Evolutionary conservation across 192 early-diverging fungal genomes (phyloP).

Genomic region (Gigaspora rosea): DNA sequence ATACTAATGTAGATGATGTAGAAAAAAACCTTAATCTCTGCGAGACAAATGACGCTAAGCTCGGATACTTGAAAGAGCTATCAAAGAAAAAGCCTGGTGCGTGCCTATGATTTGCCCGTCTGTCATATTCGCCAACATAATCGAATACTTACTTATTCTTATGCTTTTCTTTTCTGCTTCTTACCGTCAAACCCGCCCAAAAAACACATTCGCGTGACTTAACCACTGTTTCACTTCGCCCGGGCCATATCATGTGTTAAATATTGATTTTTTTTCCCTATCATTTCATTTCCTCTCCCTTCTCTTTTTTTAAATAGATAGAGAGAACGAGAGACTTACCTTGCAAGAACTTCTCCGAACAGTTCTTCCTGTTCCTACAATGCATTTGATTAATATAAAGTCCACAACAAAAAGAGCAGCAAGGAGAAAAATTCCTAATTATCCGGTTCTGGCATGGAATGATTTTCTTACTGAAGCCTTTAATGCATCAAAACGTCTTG

Average conservation of each 20-base stretch:
- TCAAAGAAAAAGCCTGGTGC: background rate
- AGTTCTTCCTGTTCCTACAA: background rate
- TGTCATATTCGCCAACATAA: slow-evolving; percentile 4
- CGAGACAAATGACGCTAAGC: slow-evolving; percentile 10
- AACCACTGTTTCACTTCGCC: too few species aligned
- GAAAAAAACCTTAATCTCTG: slow-evolving; percentile 1
- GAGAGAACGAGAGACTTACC: background rate
- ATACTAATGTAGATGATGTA: background rate
- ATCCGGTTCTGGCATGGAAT: slow-evolving; percentile 13
- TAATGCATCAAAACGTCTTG: background rate
- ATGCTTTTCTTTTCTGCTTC: slow-evolving; percentile 6
- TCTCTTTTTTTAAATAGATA: too few species aligned
- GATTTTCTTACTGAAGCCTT: slow-evolving; percentile 25
- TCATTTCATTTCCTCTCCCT: too few species aligned
- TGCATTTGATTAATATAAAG: background rate
- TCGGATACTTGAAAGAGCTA: background rate
- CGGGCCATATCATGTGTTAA: too few species aligned
- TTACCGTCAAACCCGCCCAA: background rate
- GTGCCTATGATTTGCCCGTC: background rate
- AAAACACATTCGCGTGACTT: background rate
- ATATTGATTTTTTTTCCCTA: too few species aligned
- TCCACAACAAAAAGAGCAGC: background rate
- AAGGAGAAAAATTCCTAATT: slow-evolving; percentile 15
- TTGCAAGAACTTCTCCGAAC: slow-evolving; percentile 10
- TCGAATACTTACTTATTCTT: slow-evolving; percentile 16